phyloP scores from a whole-genome alignment of 306 rosid genomes.

The Gastrolobium villosum region DNA sequence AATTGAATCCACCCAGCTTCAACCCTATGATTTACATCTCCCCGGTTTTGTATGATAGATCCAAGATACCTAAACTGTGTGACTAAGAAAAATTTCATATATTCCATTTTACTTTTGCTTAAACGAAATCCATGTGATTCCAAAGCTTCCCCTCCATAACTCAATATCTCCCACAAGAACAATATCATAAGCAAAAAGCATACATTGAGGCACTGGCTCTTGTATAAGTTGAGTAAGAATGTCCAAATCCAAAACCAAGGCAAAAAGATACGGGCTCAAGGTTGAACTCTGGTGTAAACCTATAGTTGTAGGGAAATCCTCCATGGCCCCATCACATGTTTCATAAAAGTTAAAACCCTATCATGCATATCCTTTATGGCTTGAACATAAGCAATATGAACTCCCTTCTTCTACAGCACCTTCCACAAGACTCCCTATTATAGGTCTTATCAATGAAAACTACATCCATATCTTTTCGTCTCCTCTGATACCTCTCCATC shows the following conservation, averaged over 20 bases:
- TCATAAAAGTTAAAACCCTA: not conserved
- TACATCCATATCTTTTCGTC: too few species aligned
- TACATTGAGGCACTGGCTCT: not conserved
- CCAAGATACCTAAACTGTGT: not conserved
- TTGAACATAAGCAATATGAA: too few species aligned
- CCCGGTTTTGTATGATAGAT: not conserved
- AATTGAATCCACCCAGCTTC: not conserved
- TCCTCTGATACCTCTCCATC: not conserved
- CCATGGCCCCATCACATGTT: not conserved
- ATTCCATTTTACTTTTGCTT: not conserved
- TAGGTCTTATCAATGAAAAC: too few species aligned
- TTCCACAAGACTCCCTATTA: too few species aligned
- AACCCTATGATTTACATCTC: constrained; percentile 5
- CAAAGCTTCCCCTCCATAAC: not conserved
- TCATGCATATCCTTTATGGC: not conserved
- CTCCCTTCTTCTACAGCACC: too few species aligned
- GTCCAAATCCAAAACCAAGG: constrained; percentile 11
- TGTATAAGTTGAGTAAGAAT: not conserved
- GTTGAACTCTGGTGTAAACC: not conserved
- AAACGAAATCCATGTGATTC: not conserved
- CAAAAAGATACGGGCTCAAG: not conserved
- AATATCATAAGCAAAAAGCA: not conserved
- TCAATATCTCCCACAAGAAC: constrained; percentile 2
- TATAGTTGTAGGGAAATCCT: not conserved
- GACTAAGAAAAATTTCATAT: not conserved